Conservation (phyloP, 1,284 basidiomycete genomes). For the Rhodofomes roseus region DNA sequence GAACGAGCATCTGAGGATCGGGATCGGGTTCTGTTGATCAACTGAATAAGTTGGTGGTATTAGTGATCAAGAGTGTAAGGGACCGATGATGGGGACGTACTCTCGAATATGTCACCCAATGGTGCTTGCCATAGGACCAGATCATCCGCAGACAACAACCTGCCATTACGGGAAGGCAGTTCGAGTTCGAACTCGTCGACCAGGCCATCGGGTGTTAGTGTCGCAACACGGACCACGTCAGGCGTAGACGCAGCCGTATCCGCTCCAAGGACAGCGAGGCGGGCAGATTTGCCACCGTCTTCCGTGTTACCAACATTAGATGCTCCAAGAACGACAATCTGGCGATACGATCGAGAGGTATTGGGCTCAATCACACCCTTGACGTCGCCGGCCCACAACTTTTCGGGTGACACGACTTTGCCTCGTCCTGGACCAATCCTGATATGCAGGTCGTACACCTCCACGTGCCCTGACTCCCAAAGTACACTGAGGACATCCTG, state of each 20-base stretch:
- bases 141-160: conserved; percentile 35
- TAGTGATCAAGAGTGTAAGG: background rate
- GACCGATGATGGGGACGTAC: conserved; percentile 33
- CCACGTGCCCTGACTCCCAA: conserved; percentile 61
- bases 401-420: conserved; percentile 59
- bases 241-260: conserved; percentile 5
- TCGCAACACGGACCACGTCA: conserved; percentile 18
- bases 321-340: conserved; percentile 13
- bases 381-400: conserved; percentile 43
- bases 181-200: conserved; percentile 13
- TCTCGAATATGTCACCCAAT: conserved; percentile 47
- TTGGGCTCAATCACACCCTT: conserved; percentile 24
- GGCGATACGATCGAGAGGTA: conserved; percentile 13
- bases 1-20: conserved; percentile 38
- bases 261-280: conserved; percentile 17
- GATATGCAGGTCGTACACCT: conserved; percentile 70
- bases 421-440: conserved; percentile 57
- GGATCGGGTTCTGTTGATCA: conserved; percentile 26
- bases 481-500: conserved; percentile 65
- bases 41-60: background rate
- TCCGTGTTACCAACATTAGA: no score
- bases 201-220: conserved; percentile 7
- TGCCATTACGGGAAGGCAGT: conserved; percentile 37
- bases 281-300: no score
- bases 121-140: conserved; percentile 45